Evolutionary conservation across 2,329 filamentous ascomycete species (phyloP).

Genomic region (Tolypocladium guangdongense): DNA sequence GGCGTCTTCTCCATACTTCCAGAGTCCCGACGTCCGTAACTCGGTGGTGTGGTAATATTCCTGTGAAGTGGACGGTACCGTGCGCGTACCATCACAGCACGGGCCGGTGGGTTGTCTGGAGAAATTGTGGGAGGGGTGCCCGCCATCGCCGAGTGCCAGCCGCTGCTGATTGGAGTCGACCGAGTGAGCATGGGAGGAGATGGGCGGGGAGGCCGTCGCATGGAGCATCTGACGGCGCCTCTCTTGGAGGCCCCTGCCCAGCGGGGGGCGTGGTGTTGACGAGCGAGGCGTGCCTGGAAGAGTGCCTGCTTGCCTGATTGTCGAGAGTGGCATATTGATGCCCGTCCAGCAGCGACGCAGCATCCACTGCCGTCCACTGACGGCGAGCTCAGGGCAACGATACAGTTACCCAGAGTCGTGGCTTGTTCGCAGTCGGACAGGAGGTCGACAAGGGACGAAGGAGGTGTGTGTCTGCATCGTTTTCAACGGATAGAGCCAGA

Average conservation of each 20-base stretch:
- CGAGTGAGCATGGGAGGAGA: conserved; percentile 1
- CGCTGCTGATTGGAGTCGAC: background rate
- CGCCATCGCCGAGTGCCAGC: background rate
- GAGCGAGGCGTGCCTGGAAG: background rate
- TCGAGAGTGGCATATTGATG: background rate
- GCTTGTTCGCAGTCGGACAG: background rate
- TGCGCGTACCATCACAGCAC: conserved; percentile 3
- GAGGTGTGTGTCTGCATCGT: background rate
- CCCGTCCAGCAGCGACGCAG: background rate
- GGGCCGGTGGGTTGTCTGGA: conserved; percentile 6
- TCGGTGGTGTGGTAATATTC: conserved; percentile 9
- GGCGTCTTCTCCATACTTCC: conserved; percentile 5
- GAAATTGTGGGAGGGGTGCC: conserved; percentile 3
- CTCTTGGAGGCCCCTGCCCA: background rate
- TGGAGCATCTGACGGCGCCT: background rate
- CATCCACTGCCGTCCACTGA: background rate
- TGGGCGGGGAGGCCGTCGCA: conserved; percentile 1
- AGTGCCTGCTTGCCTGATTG: background rate
- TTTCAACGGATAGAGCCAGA: background rate
- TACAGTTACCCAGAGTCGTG: background rate
- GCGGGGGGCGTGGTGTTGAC: background rate
- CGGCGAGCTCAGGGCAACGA: background rate
- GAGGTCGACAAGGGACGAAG: background rate
- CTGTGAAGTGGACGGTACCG: conserved; percentile 2
- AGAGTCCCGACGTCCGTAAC: conserved; percentile 1